Evolutionary conservation across 306 rosid genomes (phyloP).

Genomic region (Mucuna pruriens): DNA sequence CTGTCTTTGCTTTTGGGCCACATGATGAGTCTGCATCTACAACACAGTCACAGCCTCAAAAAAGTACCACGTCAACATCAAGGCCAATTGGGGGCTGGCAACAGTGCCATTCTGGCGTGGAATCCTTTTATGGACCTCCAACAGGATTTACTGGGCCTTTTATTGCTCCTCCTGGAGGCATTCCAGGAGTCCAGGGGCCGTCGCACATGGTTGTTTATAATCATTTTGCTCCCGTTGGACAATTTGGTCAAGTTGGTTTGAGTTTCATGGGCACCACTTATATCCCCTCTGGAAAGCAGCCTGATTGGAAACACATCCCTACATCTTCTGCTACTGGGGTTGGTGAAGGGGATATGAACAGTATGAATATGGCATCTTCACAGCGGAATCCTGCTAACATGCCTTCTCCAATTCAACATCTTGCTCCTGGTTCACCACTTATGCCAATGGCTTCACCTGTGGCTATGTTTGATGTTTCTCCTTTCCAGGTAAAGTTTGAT

Average conservation of each 20-base stretch:
- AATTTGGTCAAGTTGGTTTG: slow-evolving; percentile 96
- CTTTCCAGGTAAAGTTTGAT: slow-evolving; percentile 79
- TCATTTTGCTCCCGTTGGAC: slow-evolving; percentile 97
- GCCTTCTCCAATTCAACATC: slow-evolving; percentile 82
- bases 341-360: slow-evolving; percentile 75
- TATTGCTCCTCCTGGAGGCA: slow-evolving; percentile 86
- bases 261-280: slow-evolving; percentile 98
- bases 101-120: slow-evolving; percentile 92
- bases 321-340: slow-evolving; percentile 63
- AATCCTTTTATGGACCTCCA: slow-evolving; percentile 94
- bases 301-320: slow-evolving; percentile 95
- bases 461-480: slow-evolving; percentile 93
- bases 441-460: slow-evolving; percentile 89
- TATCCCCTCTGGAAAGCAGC: slow-evolving; percentile 95
- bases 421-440: slow-evolving; percentile 97
- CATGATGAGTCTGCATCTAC: slow-evolving; percentile 81
- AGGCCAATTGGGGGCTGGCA: slow-evolving; percentile 84
- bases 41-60: slow-evolving; percentile 71
- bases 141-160: slow-evolving; percentile 91
- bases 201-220: slow-evolving; percentile 99
- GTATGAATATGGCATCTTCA: slow-evolving; percentile 66
- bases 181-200: slow-evolving; percentile 94
- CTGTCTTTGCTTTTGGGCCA: slow-evolving; percentile 85
- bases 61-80: slow-evolving; percentile 59
- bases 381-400: slow-evolving; percentile 73